phyloP scores from a whole-genome alignment of 305 asterid species.

The Fraxinus latifolia region DNA sequence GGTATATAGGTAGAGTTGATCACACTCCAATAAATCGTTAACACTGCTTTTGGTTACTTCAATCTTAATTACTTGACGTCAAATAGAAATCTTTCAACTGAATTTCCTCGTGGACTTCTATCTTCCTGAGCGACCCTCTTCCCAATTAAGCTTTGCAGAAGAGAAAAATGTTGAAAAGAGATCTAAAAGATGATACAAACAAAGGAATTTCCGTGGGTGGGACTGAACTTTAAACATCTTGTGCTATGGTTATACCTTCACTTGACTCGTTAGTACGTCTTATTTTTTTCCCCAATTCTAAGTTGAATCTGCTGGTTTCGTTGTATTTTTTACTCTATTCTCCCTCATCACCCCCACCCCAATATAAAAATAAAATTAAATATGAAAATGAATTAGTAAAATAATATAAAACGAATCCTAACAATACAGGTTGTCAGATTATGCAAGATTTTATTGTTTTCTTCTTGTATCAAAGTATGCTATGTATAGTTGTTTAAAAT shows the following conservation, averaged over 20 bases:
- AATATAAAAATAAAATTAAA: too few relatives aligned
- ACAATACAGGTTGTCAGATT: neutral
- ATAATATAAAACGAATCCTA: too few relatives aligned
- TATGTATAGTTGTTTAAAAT: conserved; percentile 5
- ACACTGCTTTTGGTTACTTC: neutral
- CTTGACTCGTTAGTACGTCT: neutral
- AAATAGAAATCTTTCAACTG: neutral
- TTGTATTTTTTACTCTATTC: neutral
- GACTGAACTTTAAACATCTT: neutral
- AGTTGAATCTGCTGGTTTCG: neutral
- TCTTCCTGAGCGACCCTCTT: neutral
- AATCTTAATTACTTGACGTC: neutral
- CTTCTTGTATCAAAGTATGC: neutral
- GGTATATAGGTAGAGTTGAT: neutral
- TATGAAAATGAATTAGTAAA: neutral
- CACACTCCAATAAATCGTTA: neutral
- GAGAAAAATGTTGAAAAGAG: neutral
- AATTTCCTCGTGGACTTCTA: neutral
- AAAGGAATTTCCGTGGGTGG: neutral
- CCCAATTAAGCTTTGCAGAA: neutral
- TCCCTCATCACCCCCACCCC: neutral
- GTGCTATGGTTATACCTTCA: neutral
- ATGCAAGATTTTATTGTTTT: neutral
- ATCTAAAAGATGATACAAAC: neutral
- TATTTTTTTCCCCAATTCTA: neutral